Evolutionary conservation across 345 rosid genomes (phyloP).

Genomic region (Gossypium thurberi): DNA sequence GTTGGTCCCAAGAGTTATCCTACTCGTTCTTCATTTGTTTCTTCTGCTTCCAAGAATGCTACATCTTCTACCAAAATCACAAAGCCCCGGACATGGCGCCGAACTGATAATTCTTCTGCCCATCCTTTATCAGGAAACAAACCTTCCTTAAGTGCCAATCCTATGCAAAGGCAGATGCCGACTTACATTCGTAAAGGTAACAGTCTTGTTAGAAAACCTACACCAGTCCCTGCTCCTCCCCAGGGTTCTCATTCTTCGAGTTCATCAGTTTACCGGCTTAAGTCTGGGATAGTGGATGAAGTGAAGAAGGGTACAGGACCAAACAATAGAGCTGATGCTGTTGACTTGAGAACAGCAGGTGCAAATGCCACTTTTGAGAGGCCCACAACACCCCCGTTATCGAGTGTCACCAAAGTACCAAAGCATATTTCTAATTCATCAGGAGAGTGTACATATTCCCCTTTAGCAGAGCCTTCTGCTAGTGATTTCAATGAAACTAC

Average conservation of each 20-base stretch:
- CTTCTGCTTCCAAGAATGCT: slow-evolving; percentile 36
- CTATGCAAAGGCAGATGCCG: slow-evolving; percentile 34
- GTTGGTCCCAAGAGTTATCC: slow-evolving; percentile 38
- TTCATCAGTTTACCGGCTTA: slow-evolving; percentile 38
- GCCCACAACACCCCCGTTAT: slow-evolving; percentile 48
- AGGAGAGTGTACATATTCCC: slow-evolving; percentile 30
- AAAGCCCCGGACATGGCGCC: slow-evolving; percentile 75
- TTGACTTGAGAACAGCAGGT: slow-evolving; percentile 32
- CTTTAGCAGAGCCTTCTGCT: slow-evolving; percentile 34
- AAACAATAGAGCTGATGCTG: slow-evolving; percentile 28
- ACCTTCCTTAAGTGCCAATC: slow-evolving; percentile 30
- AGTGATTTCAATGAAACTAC: slow-evolving; percentile 32
- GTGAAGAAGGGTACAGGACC: slow-evolving; percentile 37
- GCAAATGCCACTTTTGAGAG: slow-evolving; percentile 36
- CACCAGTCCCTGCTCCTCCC: slow-evolving; percentile 31
- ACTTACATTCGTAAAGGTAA: slow-evolving; percentile 88
- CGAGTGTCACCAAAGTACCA: slow-evolving; percentile 34
- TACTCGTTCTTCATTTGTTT: slow-evolving; percentile 31
- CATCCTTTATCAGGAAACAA: slow-evolving; percentile 32
- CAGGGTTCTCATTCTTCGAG: slow-evolving; percentile 30
- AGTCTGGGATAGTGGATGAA: slow-evolving; percentile 33
- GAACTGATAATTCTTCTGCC: slow-evolving; percentile 33
- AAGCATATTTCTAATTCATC: slow-evolving; percentile 24
- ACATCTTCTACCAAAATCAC: slow-evolving; percentile 37
- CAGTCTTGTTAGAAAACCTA: slow-evolving; percentile 78